Conservation (phyloP, 768 basidiomycete species). For the Boletus coccyginus region DNA sequence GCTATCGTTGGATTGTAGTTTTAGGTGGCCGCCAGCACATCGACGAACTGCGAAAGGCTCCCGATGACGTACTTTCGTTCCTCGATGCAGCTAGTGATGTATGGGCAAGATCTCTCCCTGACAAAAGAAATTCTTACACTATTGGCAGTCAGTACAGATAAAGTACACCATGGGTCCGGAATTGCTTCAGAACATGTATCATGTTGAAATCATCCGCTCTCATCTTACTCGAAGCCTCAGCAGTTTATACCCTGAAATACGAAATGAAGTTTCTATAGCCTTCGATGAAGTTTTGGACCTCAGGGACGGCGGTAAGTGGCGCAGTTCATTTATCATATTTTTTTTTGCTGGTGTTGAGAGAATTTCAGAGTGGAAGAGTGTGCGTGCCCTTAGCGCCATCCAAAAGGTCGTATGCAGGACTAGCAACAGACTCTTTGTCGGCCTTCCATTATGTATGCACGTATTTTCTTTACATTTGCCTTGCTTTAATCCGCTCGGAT, state of each 20-base stretch:
- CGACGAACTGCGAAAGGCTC: constrained; percentile 23
- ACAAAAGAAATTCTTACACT: neutral
- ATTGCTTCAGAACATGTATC: constrained; percentile 31
- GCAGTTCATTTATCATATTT: neutral
- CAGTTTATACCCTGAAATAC: constrained; percentile 23
- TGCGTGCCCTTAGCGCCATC: constrained; percentile 28
- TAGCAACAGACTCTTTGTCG: constrained; percentile 49
- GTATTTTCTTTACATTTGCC: too few relatives aligned
- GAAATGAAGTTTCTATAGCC: constrained; percentile 35
- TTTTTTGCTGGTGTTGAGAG: neutral
- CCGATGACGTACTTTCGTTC: constrained; percentile 39
- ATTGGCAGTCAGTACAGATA: constrained; percentile 34
- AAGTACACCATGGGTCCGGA: constrained; percentile 39
- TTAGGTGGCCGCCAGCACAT: too few relatives aligned
- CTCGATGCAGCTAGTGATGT: constrained; percentile 29
- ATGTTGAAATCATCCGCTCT: constrained; percentile 27
- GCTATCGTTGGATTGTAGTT: too few relatives aligned
- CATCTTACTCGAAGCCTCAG: constrained; percentile 36
- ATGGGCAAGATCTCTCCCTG: constrained; percentile 12
- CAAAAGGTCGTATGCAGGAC: constrained; percentile 4
- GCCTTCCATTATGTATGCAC: constrained; percentile 29
- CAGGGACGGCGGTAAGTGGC: constrained; percentile 13
- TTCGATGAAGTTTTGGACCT: constrained; percentile 37
- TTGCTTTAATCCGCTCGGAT: too few relatives aligned
- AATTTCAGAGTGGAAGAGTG: constrained; percentile 39